Conservation (phyloP, 352 stramenopile genomes). For the Phytophthora sp. region DNA sequence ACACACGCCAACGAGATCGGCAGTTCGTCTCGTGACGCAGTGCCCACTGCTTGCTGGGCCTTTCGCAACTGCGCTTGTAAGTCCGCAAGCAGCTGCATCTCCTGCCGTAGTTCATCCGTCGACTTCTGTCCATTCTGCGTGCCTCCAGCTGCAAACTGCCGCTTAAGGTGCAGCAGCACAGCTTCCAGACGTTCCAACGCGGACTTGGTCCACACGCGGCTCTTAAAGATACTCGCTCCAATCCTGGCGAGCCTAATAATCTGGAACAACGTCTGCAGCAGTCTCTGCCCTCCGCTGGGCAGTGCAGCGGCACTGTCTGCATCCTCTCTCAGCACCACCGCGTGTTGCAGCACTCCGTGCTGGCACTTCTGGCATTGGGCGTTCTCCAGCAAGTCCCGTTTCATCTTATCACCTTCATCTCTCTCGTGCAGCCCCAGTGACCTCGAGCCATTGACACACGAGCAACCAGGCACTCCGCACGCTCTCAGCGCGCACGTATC, state of each 20-base stretch:
- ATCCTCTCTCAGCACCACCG: slow-evolving; percentile 51
- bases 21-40: slow-evolving; percentile 58
- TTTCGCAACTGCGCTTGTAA: slow-evolving; percentile 59
- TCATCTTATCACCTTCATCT: slow-evolving; percentile 22
- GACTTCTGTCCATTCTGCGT: slow-evolving; percentile 78
- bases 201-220: slow-evolving; percentile 67
- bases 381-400: slow-evolving; percentile 36
- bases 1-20: slow-evolving; percentile 67
- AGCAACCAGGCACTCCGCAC: slow-evolving; percentile 72
- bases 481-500: slow-evolving; percentile 52
- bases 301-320: slow-evolving; percentile 18
- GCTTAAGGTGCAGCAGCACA: slow-evolving; percentile 56
- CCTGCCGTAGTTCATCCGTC: slow-evolving; percentile 48
- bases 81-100: slow-evolving; percentile 60
- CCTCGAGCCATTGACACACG: slow-evolving; percentile 52
- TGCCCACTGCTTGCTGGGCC: slow-evolving; percentile 48
- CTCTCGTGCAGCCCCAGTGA: slow-evolving; percentile 33
- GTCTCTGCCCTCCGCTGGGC: slow-evolving; percentile 62
- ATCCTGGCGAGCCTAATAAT: slow-evolving; percentile 65
- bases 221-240: slow-evolving; percentile 58
- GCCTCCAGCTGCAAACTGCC: slow-evolving; percentile 56
- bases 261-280: slow-evolving; percentile 64
- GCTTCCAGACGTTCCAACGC: slow-evolving; percentile 50
- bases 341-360: slow-evolving; percentile 74
- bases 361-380: slow-evolving; percentile 68